Percentiles rank a stretch among this genome's conserved stretches.
Conservation (phyloP, 2,329 filamentous ascomycete genomes). For the Neopestalotiopsis sp. region DNA sequence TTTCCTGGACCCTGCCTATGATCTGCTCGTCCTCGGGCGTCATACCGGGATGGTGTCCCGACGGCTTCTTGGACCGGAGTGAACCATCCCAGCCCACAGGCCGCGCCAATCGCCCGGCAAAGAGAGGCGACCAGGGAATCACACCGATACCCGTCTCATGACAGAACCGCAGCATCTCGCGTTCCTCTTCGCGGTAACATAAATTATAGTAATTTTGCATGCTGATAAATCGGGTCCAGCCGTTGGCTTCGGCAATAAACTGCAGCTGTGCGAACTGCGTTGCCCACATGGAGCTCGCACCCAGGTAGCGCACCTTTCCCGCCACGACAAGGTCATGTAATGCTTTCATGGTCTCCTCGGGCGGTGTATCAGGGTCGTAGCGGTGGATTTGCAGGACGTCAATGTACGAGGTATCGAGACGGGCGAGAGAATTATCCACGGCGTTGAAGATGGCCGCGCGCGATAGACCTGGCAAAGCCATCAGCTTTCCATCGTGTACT, state of each 20-base stretch:
- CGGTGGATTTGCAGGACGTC: conserved; percentile 65
- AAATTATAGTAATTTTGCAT: conserved; percentile 69
- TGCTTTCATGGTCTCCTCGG: conserved; percentile 67
- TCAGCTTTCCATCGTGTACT: no score
- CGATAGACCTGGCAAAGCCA: conserved; percentile 34
- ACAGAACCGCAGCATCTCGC: conserved; percentile 49
- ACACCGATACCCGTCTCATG: conserved; percentile 45
- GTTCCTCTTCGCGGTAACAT: conserved; percentile 65
- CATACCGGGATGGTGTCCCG: conserved; percentile 44
- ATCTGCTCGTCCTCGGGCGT: conserved; percentile 38
- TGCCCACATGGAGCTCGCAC: conserved; percentile 55
- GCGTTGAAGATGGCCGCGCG: conserved; percentile 44
- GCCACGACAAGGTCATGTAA: conserved; percentile 63
- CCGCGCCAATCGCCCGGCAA: conserved; percentile 42
- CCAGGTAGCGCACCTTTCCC: conserved; percentile 63
- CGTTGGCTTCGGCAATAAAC: conserved; percentile 57
- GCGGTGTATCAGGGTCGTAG: conserved; percentile 56
- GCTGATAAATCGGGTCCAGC: conserved; percentile 64
- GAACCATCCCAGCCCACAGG: conserved; percentile 28
- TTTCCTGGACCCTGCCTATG: conserved; percentile 58
- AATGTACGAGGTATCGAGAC: conserved; percentile 38
- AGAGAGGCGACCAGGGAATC: conserved; percentile 39
- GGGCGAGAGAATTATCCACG: conserved; percentile 39
- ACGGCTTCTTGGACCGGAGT: conserved; percentile 34
- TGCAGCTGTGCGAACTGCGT: conserved; percentile 60